Evolutionary conservation across 441 rosid species (phyloP).

Genomic region (Aquilaria agallochum): DNA sequence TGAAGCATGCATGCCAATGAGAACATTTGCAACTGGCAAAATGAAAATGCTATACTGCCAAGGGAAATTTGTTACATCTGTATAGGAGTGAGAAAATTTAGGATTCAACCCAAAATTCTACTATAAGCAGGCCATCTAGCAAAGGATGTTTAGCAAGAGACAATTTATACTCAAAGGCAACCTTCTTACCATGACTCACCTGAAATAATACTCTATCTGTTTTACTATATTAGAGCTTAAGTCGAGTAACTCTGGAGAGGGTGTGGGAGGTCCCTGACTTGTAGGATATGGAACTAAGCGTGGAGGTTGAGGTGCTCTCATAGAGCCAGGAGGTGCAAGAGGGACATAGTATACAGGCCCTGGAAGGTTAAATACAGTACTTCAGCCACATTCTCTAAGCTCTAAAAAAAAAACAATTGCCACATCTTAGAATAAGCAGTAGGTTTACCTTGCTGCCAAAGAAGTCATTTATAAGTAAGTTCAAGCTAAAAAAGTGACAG

Average conservation of each 20-base stretch:
- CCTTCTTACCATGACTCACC: conserved; percentile 35
- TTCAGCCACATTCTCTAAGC: conserved; percentile 6
- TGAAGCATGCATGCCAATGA: too few species aligned
- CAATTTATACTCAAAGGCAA: conserved; percentile 3
- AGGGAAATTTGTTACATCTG: not conserved
- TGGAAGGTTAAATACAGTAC: conserved; percentile 22
- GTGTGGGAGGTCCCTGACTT: conserved; percentile 43
- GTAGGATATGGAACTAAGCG: conserved; percentile 49
- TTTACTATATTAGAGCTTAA: conserved; percentile 54
- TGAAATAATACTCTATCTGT: conserved; percentile 95
- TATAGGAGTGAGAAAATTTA: not conserved
- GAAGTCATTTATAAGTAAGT: not conserved
- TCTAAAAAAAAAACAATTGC: not conserved
- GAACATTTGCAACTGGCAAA: too few species aligned
- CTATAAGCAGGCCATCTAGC: not conserved
- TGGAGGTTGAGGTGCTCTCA: conserved; percentile 69
- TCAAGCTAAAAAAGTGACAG: conserved; percentile 1
- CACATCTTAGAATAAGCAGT: conserved; percentile 2
- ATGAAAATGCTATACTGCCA: not conserved
- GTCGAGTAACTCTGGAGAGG: conserved; percentile 40
- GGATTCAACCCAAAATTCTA: not conserved
- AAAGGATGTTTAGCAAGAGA: not conserved
- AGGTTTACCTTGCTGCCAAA: conserved; percentile 5
- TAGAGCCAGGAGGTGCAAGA: conserved; percentile 56
- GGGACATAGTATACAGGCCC: conserved; percentile 76